phyloP scores from a whole-genome alignment of 257 asterid species.

The Nicotiana undulata region DNA sequence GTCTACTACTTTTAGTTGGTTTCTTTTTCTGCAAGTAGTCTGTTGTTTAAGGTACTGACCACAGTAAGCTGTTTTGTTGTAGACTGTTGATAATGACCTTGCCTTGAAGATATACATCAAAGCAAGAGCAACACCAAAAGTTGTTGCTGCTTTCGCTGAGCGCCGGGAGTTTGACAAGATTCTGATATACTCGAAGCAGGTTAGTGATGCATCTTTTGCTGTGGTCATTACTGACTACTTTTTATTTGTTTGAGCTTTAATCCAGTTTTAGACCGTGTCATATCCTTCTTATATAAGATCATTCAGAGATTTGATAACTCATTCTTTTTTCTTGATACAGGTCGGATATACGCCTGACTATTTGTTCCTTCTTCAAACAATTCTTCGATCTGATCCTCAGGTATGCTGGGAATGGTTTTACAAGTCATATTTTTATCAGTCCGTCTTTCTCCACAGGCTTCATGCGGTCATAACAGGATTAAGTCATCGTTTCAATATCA shows the following conservation, averaged over 20 bases:
- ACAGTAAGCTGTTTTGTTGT: constrained; percentile 13
- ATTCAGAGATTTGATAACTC: neutral
- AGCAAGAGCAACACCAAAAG: constrained; percentile 99
- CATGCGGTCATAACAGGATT: neutral
- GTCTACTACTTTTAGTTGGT: neutral
- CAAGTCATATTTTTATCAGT: neutral
- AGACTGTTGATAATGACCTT: constrained; percentile 99
- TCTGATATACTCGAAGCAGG: constrained; percentile 97
- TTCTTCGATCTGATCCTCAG: constrained; percentile 98
- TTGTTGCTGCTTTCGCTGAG: constrained; percentile 99
- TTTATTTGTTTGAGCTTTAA: neutral
- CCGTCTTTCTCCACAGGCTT: neutral
- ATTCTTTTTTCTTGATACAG: constrained; percentile 33
- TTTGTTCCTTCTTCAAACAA: constrained; percentile 95
- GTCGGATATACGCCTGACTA: constrained; percentile 98
- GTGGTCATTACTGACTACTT: neutral
- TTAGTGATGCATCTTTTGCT: constrained; percentile 12
- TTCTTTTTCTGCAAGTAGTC: constrained; percentile 1
- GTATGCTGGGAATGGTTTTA: constrained; percentile 28
- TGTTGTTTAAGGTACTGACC: neutral
- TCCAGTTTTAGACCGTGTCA: neutral
- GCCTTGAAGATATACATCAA: constrained; percentile 94
- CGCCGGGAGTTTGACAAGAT: constrained; percentile 98
- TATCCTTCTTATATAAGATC: neutral
- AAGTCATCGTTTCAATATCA: neutral